Percentiles rank a stretch among this genome's conserved stretches.
Conservation (phyloP, 495 filamentous ascomycete species). For the Extremus antarcticus region DNA sequence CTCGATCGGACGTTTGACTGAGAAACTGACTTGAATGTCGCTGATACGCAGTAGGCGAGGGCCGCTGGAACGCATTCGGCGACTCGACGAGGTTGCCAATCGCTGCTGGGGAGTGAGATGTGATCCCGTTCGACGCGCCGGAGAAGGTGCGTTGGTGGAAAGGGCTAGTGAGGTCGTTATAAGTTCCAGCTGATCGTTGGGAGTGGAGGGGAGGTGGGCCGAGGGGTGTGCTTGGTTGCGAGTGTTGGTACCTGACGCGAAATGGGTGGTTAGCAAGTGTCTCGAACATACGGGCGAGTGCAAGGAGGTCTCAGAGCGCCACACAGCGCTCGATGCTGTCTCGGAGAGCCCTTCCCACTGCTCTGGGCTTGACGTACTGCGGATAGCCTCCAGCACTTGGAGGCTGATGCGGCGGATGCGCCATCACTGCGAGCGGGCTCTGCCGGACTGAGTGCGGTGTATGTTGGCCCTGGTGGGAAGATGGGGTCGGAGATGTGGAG, state of each 20-base stretch:
- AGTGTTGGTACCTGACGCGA: constrained; percentile 37
- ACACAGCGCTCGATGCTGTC: too few relatives aligned
- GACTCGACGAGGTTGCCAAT: constrained; percentile 21
- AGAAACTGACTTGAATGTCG: constrained; percentile 14
- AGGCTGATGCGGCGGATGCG: constrained; percentile 30
- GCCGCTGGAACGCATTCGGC: constrained; percentile 7
- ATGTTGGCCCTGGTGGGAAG: constrained; percentile 43
- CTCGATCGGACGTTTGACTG: not conserved
- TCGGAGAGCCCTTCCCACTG: too few relatives aligned
- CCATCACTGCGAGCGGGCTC: constrained; percentile 38
- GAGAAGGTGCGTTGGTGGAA: constrained; percentile 19
- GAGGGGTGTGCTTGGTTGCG: constrained; percentile 46
- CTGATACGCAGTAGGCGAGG: constrained; percentile 6
- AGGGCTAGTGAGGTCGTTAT: constrained; percentile 27
- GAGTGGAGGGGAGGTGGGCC: constrained; percentile 18
- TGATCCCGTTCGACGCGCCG: constrained; percentile 9
- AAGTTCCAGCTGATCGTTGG: constrained; percentile 38
- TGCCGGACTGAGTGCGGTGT: constrained; percentile 39
- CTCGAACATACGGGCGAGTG: too few relatives aligned
- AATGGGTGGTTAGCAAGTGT: too few relatives aligned
- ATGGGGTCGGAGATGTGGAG: constrained; percentile 44
- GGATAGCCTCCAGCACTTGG: constrained; percentile 31
- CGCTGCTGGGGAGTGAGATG: constrained; percentile 10
- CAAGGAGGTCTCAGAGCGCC: too few relatives aligned
- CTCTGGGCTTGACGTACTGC: not conserved